phyloP scores from a whole-genome alignment of 2,329 filamentous ascomycete species.

The Stagonosporopsis rhizophila region DNA sequence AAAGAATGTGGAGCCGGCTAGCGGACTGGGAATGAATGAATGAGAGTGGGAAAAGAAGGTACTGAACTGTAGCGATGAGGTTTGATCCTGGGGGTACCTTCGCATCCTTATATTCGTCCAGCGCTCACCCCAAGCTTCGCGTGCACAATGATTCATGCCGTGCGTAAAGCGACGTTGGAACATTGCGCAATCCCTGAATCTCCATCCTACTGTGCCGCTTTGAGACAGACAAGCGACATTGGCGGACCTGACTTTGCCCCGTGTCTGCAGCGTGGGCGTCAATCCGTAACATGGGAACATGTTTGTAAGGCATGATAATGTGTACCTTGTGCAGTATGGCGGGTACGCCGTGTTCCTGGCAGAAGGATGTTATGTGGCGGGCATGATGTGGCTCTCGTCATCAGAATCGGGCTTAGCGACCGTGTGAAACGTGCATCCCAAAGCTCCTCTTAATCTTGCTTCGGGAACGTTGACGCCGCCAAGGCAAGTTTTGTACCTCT shows the following conservation, averaged over 20 bases:
- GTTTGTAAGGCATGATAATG: slow-evolving; percentile 7
- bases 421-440: slow-evolving; percentile 32
- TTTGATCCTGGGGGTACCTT: not conserved
- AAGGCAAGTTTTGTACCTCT: slow-evolving; percentile 35
- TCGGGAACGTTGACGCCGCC: slow-evolving; percentile 23
- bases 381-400: slow-evolving; percentile 16
- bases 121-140: slow-evolving; percentile 1
- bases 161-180: slow-evolving; percentile 23
- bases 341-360: slow-evolving; percentile 10
- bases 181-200: slow-evolving; percentile 11
- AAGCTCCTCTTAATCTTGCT: slow-evolving; percentile 23
- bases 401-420: slow-evolving; percentile 16
- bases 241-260: slow-evolving; percentile 25
- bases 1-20: slow-evolving; percentile 45
- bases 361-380: slow-evolving; percentile 9
- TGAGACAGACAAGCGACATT: slow-evolving; percentile 35
- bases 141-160: slow-evolving; percentile 23
- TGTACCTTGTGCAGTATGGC: slow-evolving; percentile 8
- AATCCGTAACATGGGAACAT: slow-evolving; percentile 16
- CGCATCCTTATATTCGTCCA: slow-evolving; percentile 7
- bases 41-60: slow-evolving; percentile 37
- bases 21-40: slow-evolving; percentile 38
- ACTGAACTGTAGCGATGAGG: slow-evolving; percentile 39
- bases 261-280: slow-evolving; percentile 25
- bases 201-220: slow-evolving; percentile 23